These are phyloP conservation scores for Aechmea fasciata DNA, from an alignment of 176 grass and related monocot genomes.

Conservation along the genomic window DNA sequence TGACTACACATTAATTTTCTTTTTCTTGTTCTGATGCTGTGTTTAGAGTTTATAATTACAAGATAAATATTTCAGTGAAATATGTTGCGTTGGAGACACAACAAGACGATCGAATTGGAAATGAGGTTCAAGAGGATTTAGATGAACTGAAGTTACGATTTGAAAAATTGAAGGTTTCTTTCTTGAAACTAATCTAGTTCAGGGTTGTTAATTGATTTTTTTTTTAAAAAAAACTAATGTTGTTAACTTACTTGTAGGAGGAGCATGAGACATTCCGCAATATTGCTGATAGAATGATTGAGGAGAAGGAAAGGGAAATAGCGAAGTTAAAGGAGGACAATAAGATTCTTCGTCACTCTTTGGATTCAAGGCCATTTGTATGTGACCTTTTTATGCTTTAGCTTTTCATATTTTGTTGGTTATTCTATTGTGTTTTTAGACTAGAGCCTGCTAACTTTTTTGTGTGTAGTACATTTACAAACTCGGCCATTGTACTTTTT, in stretches of 20 bases:
- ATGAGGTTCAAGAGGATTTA: slow-evolving; percentile 71
- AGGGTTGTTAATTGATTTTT: not conserved
- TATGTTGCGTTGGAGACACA: slow-evolving; percentile 55
- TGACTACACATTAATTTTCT: not conserved
- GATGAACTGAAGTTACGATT: slow-evolving; percentile 58
- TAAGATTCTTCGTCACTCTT: slow-evolving; percentile 55
- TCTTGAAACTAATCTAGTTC: not conserved
- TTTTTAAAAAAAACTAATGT: not conserved
- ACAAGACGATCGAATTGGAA: slow-evolving; percentile 51
- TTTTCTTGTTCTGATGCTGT: slow-evolving; percentile 8
- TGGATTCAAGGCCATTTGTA: slow-evolving; percentile 47
- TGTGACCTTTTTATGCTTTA: slow-evolving; percentile 2
- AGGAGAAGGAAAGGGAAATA: slow-evolving; percentile 83
- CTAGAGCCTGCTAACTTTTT: too few relatives aligned
- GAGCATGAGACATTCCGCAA: slow-evolving; percentile 79
- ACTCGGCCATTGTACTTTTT: too few relatives aligned
- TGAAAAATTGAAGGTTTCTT: slow-evolving; percentile 83
- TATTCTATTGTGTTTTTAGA: not conserved
- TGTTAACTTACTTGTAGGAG: slow-evolving; percentile 65
- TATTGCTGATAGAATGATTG: slow-evolving; percentile 92
- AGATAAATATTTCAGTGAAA: slow-evolving; percentile 58
- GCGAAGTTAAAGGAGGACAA: slow-evolving; percentile 70
- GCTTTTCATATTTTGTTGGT: slow-evolving; percentile 4
- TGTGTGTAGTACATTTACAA: too few relatives aligned
- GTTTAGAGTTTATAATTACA: slow-evolving; percentile 7